Base-by-base conservation (phyloP, 1,139 yeast species). In the Kurtzmaniella natalensis region DNA sequence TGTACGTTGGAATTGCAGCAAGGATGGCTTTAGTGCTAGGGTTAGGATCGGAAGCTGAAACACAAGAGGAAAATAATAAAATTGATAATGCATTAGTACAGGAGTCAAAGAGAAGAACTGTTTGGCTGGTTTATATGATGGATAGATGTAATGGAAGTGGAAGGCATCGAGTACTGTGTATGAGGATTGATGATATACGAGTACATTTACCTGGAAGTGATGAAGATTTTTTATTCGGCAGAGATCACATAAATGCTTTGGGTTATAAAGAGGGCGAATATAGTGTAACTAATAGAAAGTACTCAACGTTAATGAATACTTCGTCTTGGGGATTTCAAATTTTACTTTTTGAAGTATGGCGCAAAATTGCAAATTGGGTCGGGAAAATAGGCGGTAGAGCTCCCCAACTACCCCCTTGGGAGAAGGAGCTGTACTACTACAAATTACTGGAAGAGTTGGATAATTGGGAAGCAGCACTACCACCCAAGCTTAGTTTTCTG, bases 61-160 rank as follows among this genome's bases (percentile, higher is more conserved):
- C 23, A 35, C 10, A 23, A 23, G 20, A 26, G 17, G 29, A 26
- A 3, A 21, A 18, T 3, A 21, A 26, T 18, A 43, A 40, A 26
- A 34, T 36, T 6, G 40, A 36, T 10, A 32, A 37, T 18, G 41
- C 48, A 21, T 51, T 63, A 13, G 39, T 47, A 11, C 39, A 43
- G 23, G 70, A 64, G 36, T 47, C 54, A 20, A 57, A 59, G 41
- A 35, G 68, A 25, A 44, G 70, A 32, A 61, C 69, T 1, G 48
- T 64, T 9, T 64, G 70, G 71, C 46, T 62, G 1, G 65, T 62
- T 4, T 63, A 58, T 35, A 61, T 64, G 68, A 62, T 64, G 69
- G 70, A 64, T 40, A 38, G 67, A 22, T 62, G 69, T 41, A 63
- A 57, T 31, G 55, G 66, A 8, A 57, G 65, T 41, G 68, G 69